A percentile compares a stretch with the other conserved stretches of the same genome.
Conservation (phyloP, 169 alveolate species). For the Besnoitia besnoiti region DNA sequence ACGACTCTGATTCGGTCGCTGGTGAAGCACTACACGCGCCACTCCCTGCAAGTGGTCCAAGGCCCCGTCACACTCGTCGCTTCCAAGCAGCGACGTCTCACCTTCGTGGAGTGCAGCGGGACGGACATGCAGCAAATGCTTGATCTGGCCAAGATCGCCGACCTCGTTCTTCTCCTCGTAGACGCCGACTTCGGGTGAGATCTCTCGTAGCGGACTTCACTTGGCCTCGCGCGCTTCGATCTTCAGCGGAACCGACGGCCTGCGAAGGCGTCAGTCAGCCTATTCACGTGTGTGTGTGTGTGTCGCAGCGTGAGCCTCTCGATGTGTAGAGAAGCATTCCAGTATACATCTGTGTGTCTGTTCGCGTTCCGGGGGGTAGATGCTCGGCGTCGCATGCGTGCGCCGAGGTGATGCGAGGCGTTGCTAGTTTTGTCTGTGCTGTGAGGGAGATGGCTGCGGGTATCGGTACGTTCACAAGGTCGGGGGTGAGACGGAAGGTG, state of each 20-base stretch:
- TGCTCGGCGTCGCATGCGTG: too few relatives aligned
- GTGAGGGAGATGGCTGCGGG: too few relatives aligned
- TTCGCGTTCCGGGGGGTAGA: too few relatives aligned
- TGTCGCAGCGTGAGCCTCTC: too few relatives aligned
- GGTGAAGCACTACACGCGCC: constrained; percentile 95
- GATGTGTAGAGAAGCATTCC: too few relatives aligned
- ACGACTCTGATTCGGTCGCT: constrained; percentile 96
- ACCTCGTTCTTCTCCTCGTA: constrained; percentile 93
- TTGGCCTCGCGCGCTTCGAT: neutral
- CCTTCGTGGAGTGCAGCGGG: constrained; percentile 96
- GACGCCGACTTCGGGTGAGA: constrained; percentile 93
- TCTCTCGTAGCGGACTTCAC: neutral
- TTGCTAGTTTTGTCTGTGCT: too few relatives aligned
- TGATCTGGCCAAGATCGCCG: constrained; percentile 98
- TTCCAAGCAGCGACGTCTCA: constrained; percentile 92
- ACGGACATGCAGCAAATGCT: constrained; percentile 95
- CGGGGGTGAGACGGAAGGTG: too few relatives aligned
- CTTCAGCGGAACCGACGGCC: neutral
- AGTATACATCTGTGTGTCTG: too few relatives aligned
- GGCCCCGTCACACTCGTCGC: constrained; percentile 97
- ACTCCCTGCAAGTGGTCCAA: constrained; percentile 76
- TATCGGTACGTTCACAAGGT: too few relatives aligned
- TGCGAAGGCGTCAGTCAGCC: neutral
- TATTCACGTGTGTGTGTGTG: too few relatives aligned
- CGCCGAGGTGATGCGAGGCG: too few relatives aligned